Base-by-base conservation (phyloP, 768 basidiomycete species). In the Rhizopogon sp. region DNA sequence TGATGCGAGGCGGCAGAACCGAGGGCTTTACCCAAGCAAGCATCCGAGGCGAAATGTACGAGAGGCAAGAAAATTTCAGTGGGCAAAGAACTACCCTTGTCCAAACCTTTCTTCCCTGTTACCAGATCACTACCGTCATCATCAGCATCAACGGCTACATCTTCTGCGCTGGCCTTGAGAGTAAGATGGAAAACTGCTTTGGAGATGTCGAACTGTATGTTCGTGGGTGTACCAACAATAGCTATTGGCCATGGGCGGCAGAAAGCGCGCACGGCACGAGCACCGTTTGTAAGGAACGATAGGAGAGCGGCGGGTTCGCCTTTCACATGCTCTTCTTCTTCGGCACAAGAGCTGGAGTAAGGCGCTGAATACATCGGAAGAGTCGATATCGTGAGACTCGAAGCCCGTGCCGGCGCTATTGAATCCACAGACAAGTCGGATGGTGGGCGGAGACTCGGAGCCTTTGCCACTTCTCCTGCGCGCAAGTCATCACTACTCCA, bases 51-150 rank as follows among this genome's bases (percentile, higher is more conserved):
- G 66, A 85, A 99, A 67, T 99, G 97, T 17, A 96, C 85, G 47
- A 93, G 76, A 5, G 97, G 97, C 1, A 98, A 68, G 67, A 81
- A 99, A 20, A 98, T 85, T 76, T 97, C 97, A 17, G 93, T 98
- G n/a, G 85, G 79, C 1, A 82, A 71, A 29, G 66, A 67, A 16
- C 75, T 73, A 10, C 11, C 16, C 16, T 54, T 49, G 35, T 40
- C 29, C 31, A 49, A 35, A 25, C 47, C 47, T 37, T 22, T 37
- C 35, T 25, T 37, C 13, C 28, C 47, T 14, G 31, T 5, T 28
- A n/a, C 4, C n/a, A 45, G 9, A 6, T 53, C 43, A 16, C 47
- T 50, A 3, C 17, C 47, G 2, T 25, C 39, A 6, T 46, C 54
- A 22, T 50, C 53, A 6, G n/a, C 35, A 5, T 37, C 43, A 14